These are phyloP conservation scores for Barnettozyma vustinii DNA, from an alignment of 805 yeast genomes.

Conservation along the genomic window DNA sequence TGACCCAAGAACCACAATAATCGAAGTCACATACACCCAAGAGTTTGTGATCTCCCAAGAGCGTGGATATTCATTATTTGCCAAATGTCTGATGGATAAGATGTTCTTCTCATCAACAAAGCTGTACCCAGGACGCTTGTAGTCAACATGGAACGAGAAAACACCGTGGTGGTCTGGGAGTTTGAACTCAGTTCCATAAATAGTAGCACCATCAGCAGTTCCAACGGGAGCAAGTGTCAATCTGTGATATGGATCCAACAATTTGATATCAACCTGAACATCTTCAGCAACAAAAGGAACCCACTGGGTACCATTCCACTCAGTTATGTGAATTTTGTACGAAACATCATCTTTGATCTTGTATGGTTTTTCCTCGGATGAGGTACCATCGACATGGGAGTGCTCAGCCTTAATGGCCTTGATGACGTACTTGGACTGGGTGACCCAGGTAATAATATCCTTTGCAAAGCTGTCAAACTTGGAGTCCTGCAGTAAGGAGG, in stretches of 20 bases:
- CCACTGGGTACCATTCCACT: slow-evolving; percentile 60
- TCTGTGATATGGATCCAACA: slow-evolving; percentile 95
- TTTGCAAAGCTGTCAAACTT: slow-evolving; percentile 34
- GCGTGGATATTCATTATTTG: slow-evolving; percentile 91
- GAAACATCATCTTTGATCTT: slow-evolving; percentile 68
- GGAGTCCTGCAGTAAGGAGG: slow-evolving; percentile 42
- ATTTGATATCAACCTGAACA: slow-evolving; percentile 75
- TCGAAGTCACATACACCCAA: slow-evolving; percentile 81
- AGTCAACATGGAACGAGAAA: slow-evolving; percentile 78
- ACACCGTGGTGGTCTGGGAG: slow-evolving; percentile 97
- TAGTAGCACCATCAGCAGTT: slow-evolving; percentile 29
- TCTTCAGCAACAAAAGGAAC: slow-evolving; percentile 57
- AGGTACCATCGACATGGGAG: slow-evolving; percentile 38
- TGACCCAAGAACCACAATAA: slow-evolving; percentile 59
- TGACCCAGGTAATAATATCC: slow-evolving; percentile 62
- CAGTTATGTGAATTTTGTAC: slow-evolving; percentile 43
- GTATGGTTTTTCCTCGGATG: slow-evolving; percentile 46
- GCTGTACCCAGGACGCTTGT: slow-evolving; percentile 69
- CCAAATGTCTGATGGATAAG: slow-evolving; percentile 86
- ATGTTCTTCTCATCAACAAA: slow-evolving; percentile 60
- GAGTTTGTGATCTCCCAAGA: slow-evolving; percentile 91
- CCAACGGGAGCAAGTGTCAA: slow-evolving; percentile 47
- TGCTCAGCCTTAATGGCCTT: slow-evolving; percentile 51
- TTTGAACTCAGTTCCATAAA: slow-evolving; percentile 51
- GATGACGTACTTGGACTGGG: slow-evolving; percentile 62